Conservation (phyloP, 2,329 filamentous ascomycete species). For the Teratosphaeria epicoccoides region DNA sequence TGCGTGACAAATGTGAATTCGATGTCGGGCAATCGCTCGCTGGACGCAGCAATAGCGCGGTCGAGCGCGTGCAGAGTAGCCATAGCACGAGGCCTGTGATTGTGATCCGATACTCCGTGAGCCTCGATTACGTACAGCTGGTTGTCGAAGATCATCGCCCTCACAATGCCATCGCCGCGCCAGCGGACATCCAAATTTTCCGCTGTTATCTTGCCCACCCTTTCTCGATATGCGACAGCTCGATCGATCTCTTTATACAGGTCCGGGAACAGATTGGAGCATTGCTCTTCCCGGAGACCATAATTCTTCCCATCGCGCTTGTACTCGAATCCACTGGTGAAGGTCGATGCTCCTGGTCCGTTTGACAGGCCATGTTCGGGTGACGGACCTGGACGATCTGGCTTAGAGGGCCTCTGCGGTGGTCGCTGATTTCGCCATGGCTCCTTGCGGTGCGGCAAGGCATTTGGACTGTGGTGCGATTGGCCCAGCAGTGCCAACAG, state of each 20-base stretch:
- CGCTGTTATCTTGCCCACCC: constrained; percentile 18
- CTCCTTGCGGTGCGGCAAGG: neutral
- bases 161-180: constrained; percentile 24
- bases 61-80: constrained; percentile 39
- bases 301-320: constrained; percentile 20
- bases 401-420: neutral
- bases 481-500: neutral
- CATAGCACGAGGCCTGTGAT: constrained; percentile 21
- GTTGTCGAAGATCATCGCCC: constrained; percentile 29
- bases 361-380: neutral
- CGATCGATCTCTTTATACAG: constrained; percentile 24
- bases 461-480: neutral
- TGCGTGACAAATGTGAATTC: constrained; percentile 35
- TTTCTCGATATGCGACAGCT: constrained; percentile 17
- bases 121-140: constrained; percentile 28
- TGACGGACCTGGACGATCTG: neutral
- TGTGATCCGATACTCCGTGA: constrained; percentile 15
- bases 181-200: constrained; percentile 23
- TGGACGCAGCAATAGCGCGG: constrained; percentile 35
- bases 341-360: neutral
- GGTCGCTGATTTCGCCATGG: neutral
- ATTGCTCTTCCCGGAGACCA: constrained; percentile 22
- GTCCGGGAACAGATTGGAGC: constrained; percentile 22
- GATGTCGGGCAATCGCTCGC: constrained; percentile 34
- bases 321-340: neutral